These are phyloP conservation scores for Diplodia seriata DNA, from an alignment of 2,329 filamentous ascomycete species.

Conservation along the genomic window DNA sequence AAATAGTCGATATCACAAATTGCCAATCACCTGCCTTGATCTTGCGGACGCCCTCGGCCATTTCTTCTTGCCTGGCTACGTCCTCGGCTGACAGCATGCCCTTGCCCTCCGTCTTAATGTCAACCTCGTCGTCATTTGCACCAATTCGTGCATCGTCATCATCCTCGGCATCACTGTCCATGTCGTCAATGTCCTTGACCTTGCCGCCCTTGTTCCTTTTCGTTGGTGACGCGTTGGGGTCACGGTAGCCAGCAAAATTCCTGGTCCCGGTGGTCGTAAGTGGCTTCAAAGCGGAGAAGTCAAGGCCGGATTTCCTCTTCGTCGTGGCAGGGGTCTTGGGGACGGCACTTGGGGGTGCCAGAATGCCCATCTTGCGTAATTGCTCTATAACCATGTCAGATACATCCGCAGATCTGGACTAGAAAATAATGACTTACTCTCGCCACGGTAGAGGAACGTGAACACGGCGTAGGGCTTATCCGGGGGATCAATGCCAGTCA, in stretches of 20 bases:
- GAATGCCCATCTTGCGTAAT: slow-evolving; percentile 93
- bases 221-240: slow-evolving; percentile 61
- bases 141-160: slow-evolving; percentile 66
- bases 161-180: slow-evolving; percentile 81
- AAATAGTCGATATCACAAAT: background rate
- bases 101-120: slow-evolving; percentile 66
- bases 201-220: slow-evolving; percentile 60
- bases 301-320: slow-evolving; percentile 85
- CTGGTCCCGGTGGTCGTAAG: slow-evolving; percentile 87
- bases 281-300: slow-evolving; percentile 84
- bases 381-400: slow-evolving; percentile 66
- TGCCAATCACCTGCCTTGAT: slow-evolving; percentile 69
- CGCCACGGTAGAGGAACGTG: slow-evolving; percentile 96
- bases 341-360: slow-evolving; percentile 70
- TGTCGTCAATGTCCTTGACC: slow-evolving; percentile 64
- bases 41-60: slow-evolving; percentile 80
- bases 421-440: slow-evolving; percentile 69
- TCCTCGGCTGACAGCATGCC: slow-evolving; percentile 70
- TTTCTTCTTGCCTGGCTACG: slow-evolving; percentile 72
- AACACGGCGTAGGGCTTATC: slow-evolving; percentile 97
- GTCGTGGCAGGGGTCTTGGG: slow-evolving; percentile 66
- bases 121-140: slow-evolving; percentile 62
- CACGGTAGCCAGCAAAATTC: slow-evolving; percentile 87
- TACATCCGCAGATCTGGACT: slow-evolving; percentile 3
- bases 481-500: slow-evolving; percentile 96